Evolutionary conservation across 768 basidiomycete species (phyloP), one percentile per base, ranked within the genome.

Genomic region (Russula foetens): DNA sequence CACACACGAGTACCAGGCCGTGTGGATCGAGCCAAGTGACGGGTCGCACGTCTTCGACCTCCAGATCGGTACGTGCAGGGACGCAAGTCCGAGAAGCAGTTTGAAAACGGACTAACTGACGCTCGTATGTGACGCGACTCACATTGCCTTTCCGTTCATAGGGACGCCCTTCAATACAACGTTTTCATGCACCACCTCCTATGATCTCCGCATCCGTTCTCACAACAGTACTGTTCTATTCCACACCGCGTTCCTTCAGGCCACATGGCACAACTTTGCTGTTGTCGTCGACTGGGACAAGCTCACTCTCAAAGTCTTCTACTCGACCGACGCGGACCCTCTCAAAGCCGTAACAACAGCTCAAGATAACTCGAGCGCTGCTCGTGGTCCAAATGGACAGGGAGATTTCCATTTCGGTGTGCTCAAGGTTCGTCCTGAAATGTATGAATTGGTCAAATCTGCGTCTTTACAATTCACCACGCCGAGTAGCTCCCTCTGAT

Each of bases 391-490:
- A n/a, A 70, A 69, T 11, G 82, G 79, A 5, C 74, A 76, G 63
- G 84, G 84, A 8, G 81, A 85, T 52, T 84, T 82, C 73, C 83
- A 84, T 66, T 78, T 84, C 63, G 83, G 80, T 2, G 67, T 84
- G 4, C 71, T 85, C 52, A 85, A 85, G 76, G 81, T 83, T 35
- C 38, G 72, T 66, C 44, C 26, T 12, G 43, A 49, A 4, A 35
- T 23, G 14, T 55, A 19, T 19, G 15, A 17, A 35, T 21, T 17
- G 21, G n/a, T n/a, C n/a, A n/a, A n/a, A n/a, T n/a, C 9, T 17
- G 8, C 17, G 19, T 11, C 21, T 50, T 12, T 44, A 29, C 23
- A 4, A 6, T 2, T 12, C 21, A 12, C 19, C 23, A 33, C 50
- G 44, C 53, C 51, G 56, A 38, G 8, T 63, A 84, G 83, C 75